Percentiles rank a stretch among this genome's conserved stretches.
Conservation (phyloP, 2,329 filamentous ascomycete genomes). For the Fusarium staphyleae region DNA sequence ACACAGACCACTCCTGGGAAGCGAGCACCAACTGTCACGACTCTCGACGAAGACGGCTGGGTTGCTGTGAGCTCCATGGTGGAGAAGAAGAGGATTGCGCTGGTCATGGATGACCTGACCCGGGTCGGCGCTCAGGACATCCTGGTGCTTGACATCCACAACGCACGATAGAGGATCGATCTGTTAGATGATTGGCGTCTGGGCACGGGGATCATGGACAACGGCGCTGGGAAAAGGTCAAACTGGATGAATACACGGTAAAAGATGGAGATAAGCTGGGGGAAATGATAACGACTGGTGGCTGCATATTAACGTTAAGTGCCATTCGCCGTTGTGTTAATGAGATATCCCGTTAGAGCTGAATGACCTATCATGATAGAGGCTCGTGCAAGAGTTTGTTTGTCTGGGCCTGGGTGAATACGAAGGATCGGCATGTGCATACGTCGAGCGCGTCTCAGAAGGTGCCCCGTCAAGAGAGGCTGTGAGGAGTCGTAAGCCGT, state of each 20-base stretch:
- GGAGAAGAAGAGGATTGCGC: constrained; percentile 82
- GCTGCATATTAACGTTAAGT: constrained; percentile 21
- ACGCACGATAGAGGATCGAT: constrained; percentile 61
- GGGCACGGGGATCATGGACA: constrained; percentile 28
- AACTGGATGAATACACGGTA: constrained; percentile 20
- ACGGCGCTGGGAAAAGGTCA: constrained; percentile 30
- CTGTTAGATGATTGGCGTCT: constrained; percentile 18
- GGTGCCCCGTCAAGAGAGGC: neutral
- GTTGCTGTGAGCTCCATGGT: constrained; percentile 96
- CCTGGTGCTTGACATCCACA: constrained; percentile 84
- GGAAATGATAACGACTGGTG: constrained; percentile 14
- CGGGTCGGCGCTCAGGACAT: constrained; percentile 84
- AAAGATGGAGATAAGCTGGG: constrained; percentile 13
- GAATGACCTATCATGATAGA: constrained; percentile 5
- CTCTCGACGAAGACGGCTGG: constrained; percentile 88
- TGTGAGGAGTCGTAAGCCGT: neutral
- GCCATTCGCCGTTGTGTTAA: constrained; percentile 25
- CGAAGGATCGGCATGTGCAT: constrained; percentile 25
- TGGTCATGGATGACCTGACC: constrained; percentile 84
- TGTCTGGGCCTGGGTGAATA: neutral
- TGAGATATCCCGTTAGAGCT: constrained; percentile 29
- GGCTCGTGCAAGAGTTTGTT: neutral
- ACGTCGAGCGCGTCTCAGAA: constrained; percentile 9
- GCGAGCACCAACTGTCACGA: constrained; percentile 89
- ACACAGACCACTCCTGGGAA: constrained; percentile 88